A percentile compares a stretch with the other conserved stretches of the same genome.
Conservation (phyloP, 2,329 filamentous ascomycete species). For the Microsporum audouinii region DNA sequence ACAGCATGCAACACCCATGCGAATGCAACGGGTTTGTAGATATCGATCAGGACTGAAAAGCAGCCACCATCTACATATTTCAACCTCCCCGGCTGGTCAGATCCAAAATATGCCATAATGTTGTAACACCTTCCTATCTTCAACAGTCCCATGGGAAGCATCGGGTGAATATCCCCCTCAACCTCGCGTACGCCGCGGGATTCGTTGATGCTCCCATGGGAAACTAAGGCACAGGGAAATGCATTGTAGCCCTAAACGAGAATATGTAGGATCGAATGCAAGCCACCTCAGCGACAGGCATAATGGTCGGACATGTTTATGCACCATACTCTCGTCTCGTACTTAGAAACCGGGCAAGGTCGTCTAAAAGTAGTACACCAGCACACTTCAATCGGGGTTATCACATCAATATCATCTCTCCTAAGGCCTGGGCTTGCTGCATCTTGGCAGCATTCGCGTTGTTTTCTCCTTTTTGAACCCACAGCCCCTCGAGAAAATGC, state of each 20-base stretch:
- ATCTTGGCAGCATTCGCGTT: background rate
- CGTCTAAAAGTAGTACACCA: background rate
- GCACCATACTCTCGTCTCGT: background rate
- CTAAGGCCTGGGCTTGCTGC: background rate
- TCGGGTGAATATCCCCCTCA: background rate
- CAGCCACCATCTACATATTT: background rate
- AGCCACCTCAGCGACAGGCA: constrained; percentile 1
- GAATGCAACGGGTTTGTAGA: background rate
- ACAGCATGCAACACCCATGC: background rate
- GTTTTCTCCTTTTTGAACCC: background rate
- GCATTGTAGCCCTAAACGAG: background rate
- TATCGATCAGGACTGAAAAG: background rate
- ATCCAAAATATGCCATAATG: background rate
- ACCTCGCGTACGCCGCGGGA: background rate
- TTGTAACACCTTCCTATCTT: background rate
- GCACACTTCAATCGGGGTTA: background rate
- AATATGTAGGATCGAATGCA: background rate
- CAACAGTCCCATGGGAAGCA: background rate
- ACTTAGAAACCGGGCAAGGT: background rate
- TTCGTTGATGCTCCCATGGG: background rate
- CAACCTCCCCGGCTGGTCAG: background rate
- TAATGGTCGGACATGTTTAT: background rate
- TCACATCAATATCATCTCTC: background rate
- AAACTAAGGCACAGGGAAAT: background rate
- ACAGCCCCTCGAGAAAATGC: background rate